Evolutionary conservation across 805 yeast species (phyloP).

Genomic region (Cyberlindnera euphorbiiphila): DNA sequence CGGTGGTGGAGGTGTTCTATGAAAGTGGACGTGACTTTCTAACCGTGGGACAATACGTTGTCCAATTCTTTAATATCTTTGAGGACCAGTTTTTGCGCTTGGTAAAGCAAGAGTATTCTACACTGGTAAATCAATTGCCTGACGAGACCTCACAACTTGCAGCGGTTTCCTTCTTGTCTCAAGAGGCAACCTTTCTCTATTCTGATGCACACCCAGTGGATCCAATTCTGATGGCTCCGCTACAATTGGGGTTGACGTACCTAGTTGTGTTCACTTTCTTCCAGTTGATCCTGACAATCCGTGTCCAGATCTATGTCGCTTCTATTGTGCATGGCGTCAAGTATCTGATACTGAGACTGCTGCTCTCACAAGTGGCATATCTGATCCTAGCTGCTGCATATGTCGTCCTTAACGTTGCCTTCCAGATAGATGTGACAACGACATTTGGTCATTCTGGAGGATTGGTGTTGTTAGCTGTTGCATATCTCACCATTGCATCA

Average conservation of each 20-base stretch:
- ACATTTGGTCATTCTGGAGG: slow-evolving; percentile 69
- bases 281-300: slow-evolving; percentile 55
- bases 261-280: slow-evolving; percentile 68
- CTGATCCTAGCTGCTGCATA: slow-evolving; percentile 55
- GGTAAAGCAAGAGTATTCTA: slow-evolving; percentile 5
- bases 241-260: slow-evolving; percentile 71
- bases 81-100: slow-evolving; percentile 23
- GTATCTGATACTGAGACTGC: slow-evolving; percentile 38
- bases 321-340: slow-evolving; percentile 38
- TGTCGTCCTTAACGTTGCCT: slow-evolving; percentile 58
- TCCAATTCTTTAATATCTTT: slow-evolving; percentile 44
- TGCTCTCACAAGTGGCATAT: slow-evolving; percentile 47
- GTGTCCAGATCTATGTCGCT: slow-evolving; percentile 39
- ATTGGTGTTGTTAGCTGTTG: slow-evolving; percentile 65
- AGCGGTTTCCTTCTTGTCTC: slow-evolving; percentile 15
- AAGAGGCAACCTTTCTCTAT: slow-evolving; percentile 20
- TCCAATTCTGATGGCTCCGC: slow-evolving; percentile 55
- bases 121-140: slow-evolving; percentile 34
- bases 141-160: slow-evolving; percentile 21
- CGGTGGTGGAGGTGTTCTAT: slow-evolving; percentile 38
- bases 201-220: slow-evolving; percentile 46
- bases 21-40: slow-evolving; percentile 63
- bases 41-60: slow-evolving; percentile 41
- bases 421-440: slow-evolving; percentile 51
- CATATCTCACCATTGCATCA: slow-evolving; percentile 64